These are phyloP conservation scores for Jaapia argillacea DNA, from an alignment of 768 basidiomycete genomes.

Conservation along the genomic window DNA sequence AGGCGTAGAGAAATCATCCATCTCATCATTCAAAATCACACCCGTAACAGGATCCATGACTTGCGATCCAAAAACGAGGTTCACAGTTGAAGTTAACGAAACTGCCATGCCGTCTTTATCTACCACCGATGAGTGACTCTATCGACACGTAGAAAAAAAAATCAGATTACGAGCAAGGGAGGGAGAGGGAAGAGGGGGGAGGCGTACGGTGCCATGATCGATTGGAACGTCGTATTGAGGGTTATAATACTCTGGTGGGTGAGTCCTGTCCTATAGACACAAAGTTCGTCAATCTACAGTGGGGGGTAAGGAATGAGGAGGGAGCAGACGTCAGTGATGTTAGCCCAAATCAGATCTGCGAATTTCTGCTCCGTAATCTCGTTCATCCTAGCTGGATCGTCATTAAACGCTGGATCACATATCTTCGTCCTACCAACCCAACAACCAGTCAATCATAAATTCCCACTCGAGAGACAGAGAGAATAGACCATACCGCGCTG, in stretches of 20 bases:
- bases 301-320: not conserved
- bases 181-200: constrained; percentile 1
- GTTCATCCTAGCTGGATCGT: constrained; percentile 42
- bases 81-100: constrained; percentile 80
- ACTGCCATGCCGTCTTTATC: constrained; percentile 86
- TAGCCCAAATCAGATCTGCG: constrained; percentile 45
- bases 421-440: constrained; percentile 58
- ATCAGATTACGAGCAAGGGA: not conserved
- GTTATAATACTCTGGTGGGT: constrained; percentile 73
- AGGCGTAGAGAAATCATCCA: constrained; percentile 91
- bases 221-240: constrained; percentile 66
- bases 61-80: constrained; percentile 80
- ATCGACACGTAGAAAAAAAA: constrained; percentile 3
- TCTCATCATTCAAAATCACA: constrained; percentile 86
- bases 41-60: constrained; percentile 86
- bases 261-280: constrained; percentile 61
- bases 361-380: constrained; percentile 64
- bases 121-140: constrained; percentile 81
- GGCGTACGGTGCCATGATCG: constrained; percentile 78
- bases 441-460: not conserved
- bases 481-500: constrained; percentile 34
- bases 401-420: constrained; percentile 66
- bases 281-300: constrained; percentile 2
- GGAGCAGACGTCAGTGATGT: constrained; percentile 73
- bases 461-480: too few species aligned